Percentiles rank a stretch among this genome's conserved stretches.
Evolutionary conservation across 2,329 filamentous ascomycete genomes (phyloP).

Genomic region (Pestalotiopsis sp.): DNA sequence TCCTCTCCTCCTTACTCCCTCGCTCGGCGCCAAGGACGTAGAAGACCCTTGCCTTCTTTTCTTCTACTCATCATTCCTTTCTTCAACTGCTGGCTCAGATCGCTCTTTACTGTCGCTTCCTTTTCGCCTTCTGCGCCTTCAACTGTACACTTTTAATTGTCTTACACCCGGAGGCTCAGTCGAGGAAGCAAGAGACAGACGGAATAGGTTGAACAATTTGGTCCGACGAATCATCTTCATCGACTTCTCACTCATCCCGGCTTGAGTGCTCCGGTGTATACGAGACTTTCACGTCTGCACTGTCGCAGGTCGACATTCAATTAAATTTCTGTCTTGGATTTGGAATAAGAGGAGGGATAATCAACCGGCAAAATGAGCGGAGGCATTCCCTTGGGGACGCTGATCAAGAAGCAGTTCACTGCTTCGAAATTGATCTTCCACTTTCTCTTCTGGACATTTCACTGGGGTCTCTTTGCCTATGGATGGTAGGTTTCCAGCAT

Average conservation of each 20-base stretch:
- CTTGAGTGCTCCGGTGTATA: conserved; percentile 15
- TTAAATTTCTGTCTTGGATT: conserved; percentile 27
- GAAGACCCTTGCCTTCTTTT: conserved; percentile 38
- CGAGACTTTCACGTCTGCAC: conserved; percentile 27
- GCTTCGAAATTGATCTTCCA: conserved; percentile 76
- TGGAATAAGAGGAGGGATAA: conserved; percentile 29
- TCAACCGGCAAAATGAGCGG: conserved; percentile 41
- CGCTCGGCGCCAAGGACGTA: conserved; percentile 44
- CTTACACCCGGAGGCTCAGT: conserved; percentile 21
- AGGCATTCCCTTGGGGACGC: conserved; percentile 34
- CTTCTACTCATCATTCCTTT: conserved; percentile 41
- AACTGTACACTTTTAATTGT: conserved; percentile 27
- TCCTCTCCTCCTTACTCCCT: conserved; percentile 30
- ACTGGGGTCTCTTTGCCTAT: conserved; percentile 76
- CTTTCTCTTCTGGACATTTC: conserved; percentile 76
- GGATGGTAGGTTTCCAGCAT: conserved; percentile 71
- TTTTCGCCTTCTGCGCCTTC: conserved; percentile 23
- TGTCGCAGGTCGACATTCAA: conserved; percentile 60
- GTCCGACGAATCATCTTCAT: conserved; percentile 14
- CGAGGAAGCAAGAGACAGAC: conserved; percentile 15
- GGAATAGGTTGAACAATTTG: not conserved
- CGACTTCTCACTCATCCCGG: conserved; percentile 18
- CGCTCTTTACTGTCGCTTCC: conserved; percentile 42
- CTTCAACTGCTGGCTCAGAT: conserved; percentile 62
- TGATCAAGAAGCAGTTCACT: conserved; percentile 66